Conservation (phyloP, 768 basidiomycete species). For the Leccinum subtestaceum region DNA sequence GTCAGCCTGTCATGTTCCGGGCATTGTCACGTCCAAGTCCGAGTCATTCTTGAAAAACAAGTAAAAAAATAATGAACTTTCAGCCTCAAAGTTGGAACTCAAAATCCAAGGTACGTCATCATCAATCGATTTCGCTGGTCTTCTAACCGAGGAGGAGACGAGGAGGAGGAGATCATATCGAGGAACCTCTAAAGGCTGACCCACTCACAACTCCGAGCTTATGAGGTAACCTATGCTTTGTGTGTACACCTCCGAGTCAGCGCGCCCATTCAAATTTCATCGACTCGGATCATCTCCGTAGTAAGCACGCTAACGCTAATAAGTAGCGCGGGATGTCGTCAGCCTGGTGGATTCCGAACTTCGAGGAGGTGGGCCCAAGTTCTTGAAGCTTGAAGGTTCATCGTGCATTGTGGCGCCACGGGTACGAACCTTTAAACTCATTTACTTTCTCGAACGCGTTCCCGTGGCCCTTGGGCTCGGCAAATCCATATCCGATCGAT, state of each 20-base stretch:
- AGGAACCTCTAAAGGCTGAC: not conserved
- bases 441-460: not conserved
- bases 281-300: not conserved
- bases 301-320: not conserved
- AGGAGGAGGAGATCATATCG: not conserved
- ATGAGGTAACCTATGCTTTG: not conserved
- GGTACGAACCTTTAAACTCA: not conserved
- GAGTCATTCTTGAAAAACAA: not conserved
- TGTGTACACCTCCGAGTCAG: not conserved
- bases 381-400: not conserved
- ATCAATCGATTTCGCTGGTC: not conserved
- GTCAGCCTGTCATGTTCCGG: not conserved
- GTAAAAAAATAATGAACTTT: not conserved
- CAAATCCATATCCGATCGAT: not conserved
- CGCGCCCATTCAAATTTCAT: not conserved
- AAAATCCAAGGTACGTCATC: not conserved
- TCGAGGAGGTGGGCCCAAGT: no score
- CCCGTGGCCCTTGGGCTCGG: not conserved
- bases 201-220: not conserved
- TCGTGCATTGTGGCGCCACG: not conserved
- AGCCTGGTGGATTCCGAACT: not conserved
- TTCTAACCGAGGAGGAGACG: not conserved
- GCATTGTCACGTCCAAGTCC: not conserved
- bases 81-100: not conserved
- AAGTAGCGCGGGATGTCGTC: not conserved